Percentiles rank a stretch among this genome's conserved stretches.
phyloP scores from a whole-genome alignment of 768 basidiomycete species.

The Trametes villosa region DNA sequence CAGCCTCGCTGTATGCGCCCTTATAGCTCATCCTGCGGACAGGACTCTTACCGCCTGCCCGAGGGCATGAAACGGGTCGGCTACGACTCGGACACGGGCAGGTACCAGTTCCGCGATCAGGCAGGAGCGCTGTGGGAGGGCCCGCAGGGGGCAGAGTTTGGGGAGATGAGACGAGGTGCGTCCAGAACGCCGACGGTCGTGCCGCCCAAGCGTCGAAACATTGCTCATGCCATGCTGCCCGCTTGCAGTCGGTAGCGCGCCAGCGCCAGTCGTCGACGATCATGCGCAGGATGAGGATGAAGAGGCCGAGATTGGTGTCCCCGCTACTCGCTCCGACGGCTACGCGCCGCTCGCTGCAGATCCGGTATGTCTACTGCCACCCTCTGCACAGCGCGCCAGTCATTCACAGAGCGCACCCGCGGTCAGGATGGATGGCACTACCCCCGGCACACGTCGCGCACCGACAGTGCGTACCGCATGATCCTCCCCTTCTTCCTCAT shows the following conservation, averaged over 20 bases:
- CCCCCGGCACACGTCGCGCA: slow-evolving; percentile 11
- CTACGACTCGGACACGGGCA: slow-evolving; percentile 72
- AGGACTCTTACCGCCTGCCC: slow-evolving; percentile 59
- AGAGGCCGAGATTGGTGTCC: slow-evolving; percentile 54
- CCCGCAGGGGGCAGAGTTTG: slow-evolving; percentile 63
- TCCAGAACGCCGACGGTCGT: slow-evolving; percentile 2
- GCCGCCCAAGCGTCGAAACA: background rate
- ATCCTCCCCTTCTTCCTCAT: slow-evolving; percentile 77
- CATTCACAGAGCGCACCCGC: background rate
- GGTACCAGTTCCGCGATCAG: slow-evolving; percentile 65
- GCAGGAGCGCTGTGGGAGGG: slow-evolving; percentile 61
- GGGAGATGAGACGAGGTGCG: slow-evolving; percentile 51
- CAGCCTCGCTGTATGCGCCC: background rate
- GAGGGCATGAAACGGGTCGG: slow-evolving; percentile 66
- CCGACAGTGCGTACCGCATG: slow-evolving; percentile 51
- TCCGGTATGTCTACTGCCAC: slow-evolving; percentile 40
- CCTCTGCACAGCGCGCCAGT: background rate
- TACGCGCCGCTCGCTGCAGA: slow-evolving; percentile 60
- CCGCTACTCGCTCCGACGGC: slow-evolving; percentile 47
- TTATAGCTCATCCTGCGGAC: slow-evolving; percentile 8
- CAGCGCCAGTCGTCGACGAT: slow-evolving; percentile 14
- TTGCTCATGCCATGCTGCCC: background rate
- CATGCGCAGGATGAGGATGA: slow-evolving; percentile 46
- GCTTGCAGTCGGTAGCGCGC: slow-evolving; percentile 15
- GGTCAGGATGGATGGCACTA: slow-evolving; percentile 8